Conservation (phyloP, 306 rosid genomes). For the Cyclanthera cordifolia region DNA sequence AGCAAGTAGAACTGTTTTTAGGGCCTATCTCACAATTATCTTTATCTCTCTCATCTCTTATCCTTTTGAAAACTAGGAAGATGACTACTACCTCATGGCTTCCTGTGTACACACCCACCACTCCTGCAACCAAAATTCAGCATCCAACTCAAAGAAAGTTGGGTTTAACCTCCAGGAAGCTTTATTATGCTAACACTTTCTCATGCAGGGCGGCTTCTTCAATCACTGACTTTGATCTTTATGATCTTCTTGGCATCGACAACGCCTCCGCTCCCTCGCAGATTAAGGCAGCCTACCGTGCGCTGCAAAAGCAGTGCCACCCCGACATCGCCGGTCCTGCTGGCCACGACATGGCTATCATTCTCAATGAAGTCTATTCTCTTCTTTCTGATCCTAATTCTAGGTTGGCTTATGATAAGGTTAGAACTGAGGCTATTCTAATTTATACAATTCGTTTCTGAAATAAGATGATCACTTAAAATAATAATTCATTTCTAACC, state of each 20-base stretch:
- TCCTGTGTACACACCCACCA: constrained; percentile 8
- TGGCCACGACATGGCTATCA: constrained; percentile 90
- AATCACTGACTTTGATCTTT: constrained; percentile 56
- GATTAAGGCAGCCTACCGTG: constrained; percentile 58
- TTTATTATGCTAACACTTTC: constrained; percentile 1
- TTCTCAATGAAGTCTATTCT: constrained; percentile 73
- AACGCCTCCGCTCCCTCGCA: constrained; percentile 52
- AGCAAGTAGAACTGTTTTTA: background rate
- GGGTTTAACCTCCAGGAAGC: constrained; percentile 1
- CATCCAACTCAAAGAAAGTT: background rate
- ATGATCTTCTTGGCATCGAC: constrained; percentile 76
- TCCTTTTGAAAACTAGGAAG: constrained; percentile 1
- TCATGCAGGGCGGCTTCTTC: constrained; percentile 38
- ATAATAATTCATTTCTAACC: too few relatives aligned
- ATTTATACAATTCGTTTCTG: background rate
- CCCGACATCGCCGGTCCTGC: constrained; percentile 87
- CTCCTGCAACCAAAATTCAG: background rate
- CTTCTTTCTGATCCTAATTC: constrained; percentile 62
- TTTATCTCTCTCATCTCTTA: background rate
- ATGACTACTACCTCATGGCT: constrained; percentile 17
- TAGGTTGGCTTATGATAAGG: constrained; percentile 75
- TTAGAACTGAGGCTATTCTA: background rate
- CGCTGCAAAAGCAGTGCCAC: constrained; percentile 80
- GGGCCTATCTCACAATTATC: background rate
- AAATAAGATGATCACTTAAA: too few relatives aligned